phyloP scores from a whole-genome alignment of 164 flowering plant species.

The Piper betle region DNA sequence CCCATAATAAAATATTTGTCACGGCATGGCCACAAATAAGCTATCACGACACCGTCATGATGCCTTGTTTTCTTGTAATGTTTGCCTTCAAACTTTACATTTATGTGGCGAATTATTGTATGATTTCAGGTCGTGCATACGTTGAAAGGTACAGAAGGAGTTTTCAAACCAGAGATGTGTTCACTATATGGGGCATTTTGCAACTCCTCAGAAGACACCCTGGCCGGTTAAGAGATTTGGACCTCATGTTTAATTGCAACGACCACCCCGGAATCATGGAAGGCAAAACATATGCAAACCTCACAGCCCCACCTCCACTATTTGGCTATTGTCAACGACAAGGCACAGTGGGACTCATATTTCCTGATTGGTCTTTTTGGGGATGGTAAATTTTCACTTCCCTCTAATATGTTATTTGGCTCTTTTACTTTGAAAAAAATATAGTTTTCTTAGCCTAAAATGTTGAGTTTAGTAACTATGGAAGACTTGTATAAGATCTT shows the following conservation, averaged over 20 bases:
- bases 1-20: no score
- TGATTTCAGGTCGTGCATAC: conserved; percentile 13
- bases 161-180: conserved; percentile 29
- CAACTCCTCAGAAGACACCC: conserved; percentile 39
- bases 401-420: no score
- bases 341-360: neutral
- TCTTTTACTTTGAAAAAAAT: no score
- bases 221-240: conserved; percentile 32
- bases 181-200: conserved; percentile 39
- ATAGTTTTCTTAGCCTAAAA: no score
- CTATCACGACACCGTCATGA: no score
- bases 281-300: neutral
- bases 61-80: no score
- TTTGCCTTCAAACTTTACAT: no score
- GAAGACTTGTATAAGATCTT: no score
- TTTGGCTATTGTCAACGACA: conserved; percentile 1
- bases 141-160: conserved; percentile 15
- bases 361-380: conserved; percentile 4
- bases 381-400: neutral
- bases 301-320: neutral
- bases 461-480: no score
- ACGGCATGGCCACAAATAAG: no score
- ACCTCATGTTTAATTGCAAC: conserved; percentile 29
- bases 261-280: conserved; percentile 18
- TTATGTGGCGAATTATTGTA: neutral